phyloP scores from a whole-genome alignment of 1,139 yeast species.

The Candida tetrigidarum region DNA sequence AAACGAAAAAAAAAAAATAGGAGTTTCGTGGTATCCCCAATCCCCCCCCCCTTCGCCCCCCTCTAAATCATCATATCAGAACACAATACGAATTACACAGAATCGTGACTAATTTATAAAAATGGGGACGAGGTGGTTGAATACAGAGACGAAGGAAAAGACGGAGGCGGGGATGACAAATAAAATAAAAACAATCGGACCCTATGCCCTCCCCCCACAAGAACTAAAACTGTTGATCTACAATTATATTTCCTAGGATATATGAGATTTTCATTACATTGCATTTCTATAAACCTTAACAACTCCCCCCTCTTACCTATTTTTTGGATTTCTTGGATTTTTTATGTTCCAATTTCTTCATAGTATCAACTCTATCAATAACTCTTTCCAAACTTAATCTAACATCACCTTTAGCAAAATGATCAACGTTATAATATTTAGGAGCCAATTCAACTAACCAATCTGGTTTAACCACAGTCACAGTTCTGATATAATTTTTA shows the following conservation, averaged over 20 bases:
- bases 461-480: conserved; percentile 89
- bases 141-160: no score
- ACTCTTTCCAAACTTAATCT: conserved; percentile 78
- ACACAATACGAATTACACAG: no score
- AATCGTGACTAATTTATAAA: no score
- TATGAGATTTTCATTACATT: background rate
- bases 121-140: no score
- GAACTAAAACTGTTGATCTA: background rate
- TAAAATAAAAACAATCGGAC: no score
- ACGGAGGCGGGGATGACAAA: no score
- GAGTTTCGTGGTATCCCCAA: no score
- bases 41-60: background rate
- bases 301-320: background rate
- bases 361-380: conserved; percentile 51
- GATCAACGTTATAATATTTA: conserved; percentile 73
- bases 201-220: background rate
- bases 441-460: conserved; percentile 92
- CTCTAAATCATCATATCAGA: no score
- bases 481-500: conserved; percentile 92
- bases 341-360: conserved; percentile 38
- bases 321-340: conserved; percentile 15
- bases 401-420: conserved; percentile 83
- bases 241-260: no score
- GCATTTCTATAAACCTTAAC: background rate
- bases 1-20: no score